Percentiles rank a stretch among this genome's conserved stretches.
phyloP scores from a whole-genome alignment of 805 yeast species.

The Starmerella vaccinii region DNA sequence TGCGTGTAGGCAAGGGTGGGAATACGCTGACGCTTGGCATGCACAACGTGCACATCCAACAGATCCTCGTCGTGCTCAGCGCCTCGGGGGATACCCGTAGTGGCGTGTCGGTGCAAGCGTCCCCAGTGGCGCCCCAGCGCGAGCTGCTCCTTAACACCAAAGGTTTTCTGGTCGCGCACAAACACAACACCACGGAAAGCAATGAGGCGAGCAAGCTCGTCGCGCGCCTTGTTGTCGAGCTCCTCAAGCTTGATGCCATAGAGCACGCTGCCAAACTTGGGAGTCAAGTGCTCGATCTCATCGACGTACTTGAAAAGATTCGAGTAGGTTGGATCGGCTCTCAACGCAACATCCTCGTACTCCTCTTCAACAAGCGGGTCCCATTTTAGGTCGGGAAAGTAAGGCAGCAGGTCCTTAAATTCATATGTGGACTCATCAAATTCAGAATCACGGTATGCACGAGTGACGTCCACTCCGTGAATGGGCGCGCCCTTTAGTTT shows the following conservation, averaged over 20 bases:
- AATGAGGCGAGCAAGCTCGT: slow-evolving; percentile 40
- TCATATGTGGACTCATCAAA: slow-evolving; percentile 23
- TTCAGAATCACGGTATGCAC: neutral
- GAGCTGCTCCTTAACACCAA: slow-evolving; percentile 49
- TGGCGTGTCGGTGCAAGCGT: slow-evolving; percentile 43
- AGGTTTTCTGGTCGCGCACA: slow-evolving; percentile 42
- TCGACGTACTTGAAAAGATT: slow-evolving; percentile 27
- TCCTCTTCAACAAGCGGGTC: slow-evolving; percentile 24
- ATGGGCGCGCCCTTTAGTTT: slow-evolving; percentile 7
- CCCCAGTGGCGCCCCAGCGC: slow-evolving; percentile 62
- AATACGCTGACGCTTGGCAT: slow-evolving; percentile 24
- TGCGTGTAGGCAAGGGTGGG: slow-evolving; percentile 28
- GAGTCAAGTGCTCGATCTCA: slow-evolving; percentile 41
- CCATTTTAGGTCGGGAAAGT: slow-evolving; percentile 30
- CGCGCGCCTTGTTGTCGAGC: slow-evolving; percentile 36
- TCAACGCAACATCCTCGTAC: slow-evolving; percentile 25
- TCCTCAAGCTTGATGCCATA: slow-evolving; percentile 39
- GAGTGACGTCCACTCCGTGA: slow-evolving; percentile 6
- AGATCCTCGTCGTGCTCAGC: slow-evolving; percentile 55
- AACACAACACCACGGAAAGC: slow-evolving; percentile 43
- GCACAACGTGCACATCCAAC: slow-evolving; percentile 29
- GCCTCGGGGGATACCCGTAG: slow-evolving; percentile 33
- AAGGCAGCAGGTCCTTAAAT: slow-evolving; percentile 27
- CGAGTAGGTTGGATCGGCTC: slow-evolving; percentile 28
- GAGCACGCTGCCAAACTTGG: slow-evolving; percentile 60